Base-by-base conservation (phyloP, 176 grass and related monocot genomes). In the Dactylis glomerata region DNA sequence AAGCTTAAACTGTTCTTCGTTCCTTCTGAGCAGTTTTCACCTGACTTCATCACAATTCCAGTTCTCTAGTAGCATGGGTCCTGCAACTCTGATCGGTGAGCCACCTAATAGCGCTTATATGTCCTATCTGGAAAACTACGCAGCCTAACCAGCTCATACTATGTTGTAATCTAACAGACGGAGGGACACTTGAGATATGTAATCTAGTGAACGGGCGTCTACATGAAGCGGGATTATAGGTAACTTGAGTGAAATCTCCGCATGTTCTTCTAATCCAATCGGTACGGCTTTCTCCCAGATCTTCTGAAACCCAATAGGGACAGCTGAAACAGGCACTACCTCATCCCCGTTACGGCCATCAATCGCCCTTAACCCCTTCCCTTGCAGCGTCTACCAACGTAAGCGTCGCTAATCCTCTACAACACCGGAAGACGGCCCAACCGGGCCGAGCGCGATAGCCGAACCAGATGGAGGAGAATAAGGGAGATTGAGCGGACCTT, bases 401-500 rank as follows among this genome's bases (percentile, higher is more conserved):
- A 77, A 22, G 58, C 16, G 11, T 6, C 1, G 15, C 36, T 31
- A 49, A 77, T 19, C 13, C 16, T 49, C 37, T 9, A 2, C 46
- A 30, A 2, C 22, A 17, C 14, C 10, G 31, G 17, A 6, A 1
- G 20, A 28, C 36, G 0, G 24, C 75, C 4, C 24, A 83, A 10
- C 74, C 12, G 10, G 59, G 78, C 26, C 34, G n/a, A 82, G 33
- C 27, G 54, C 70, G 45, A 58, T 31, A 23, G 22, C 9, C 16
- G 24, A n/a, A n/a, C 1, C 20, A 65, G 80, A 66, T 58, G 59
- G 37, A 58, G 10, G 56, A 17, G 17, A 7, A 1, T 44, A 1
- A n/a, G n/a, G 6, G 5, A 12, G 70, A 63, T 30, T 30, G 61
- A 6, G 26, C 26, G 62, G 15, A 91, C 93, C 93, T 87, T 92